Conservation (phyloP, 108 stramenopile species). For the Aurantiochytrium sp. region DNA sequence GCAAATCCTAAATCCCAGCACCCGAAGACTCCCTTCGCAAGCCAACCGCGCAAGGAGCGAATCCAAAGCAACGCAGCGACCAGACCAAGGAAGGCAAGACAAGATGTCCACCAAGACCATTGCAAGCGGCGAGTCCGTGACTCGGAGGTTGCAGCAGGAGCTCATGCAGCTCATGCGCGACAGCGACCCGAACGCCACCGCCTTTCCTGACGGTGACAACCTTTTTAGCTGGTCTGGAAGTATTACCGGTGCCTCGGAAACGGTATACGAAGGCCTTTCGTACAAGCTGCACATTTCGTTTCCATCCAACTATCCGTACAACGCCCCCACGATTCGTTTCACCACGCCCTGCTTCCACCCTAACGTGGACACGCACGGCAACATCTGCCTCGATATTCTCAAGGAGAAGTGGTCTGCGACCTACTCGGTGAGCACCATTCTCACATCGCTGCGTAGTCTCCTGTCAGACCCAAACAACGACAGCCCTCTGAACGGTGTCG, state of each 20-base stretch:
- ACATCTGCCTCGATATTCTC: slow-evolving; percentile 87
- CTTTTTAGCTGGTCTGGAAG: slow-evolving; percentile 53
- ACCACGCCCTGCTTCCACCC: slow-evolving; percentile 98
- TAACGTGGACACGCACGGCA: slow-evolving; percentile 64
- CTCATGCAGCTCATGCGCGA: slow-evolving; percentile 44
- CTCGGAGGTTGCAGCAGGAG: slow-evolving; percentile 49
- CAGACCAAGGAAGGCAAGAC: background rate
- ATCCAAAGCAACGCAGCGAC: background rate
- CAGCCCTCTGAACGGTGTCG: slow-evolving; percentile 88
- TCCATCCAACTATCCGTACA: slow-evolving; percentile 86
- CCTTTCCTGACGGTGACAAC: slow-evolving; percentile 55
- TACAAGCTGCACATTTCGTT: slow-evolving; percentile 55
- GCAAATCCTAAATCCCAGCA: no score
- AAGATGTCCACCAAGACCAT: background rate
- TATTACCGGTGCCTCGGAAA: slow-evolving; percentile 42
- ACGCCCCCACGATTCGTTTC: slow-evolving; percentile 91
- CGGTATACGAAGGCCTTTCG: slow-evolving; percentile 51
- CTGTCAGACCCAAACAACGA: slow-evolving; percentile 98
- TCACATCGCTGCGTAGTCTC: slow-evolving; percentile 94
- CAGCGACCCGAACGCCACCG: slow-evolving; percentile 39
- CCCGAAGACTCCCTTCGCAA: no score
- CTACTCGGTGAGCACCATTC: slow-evolving; percentile 95
- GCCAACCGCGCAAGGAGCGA: background rate
- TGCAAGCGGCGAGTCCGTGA: slow-evolving; percentile 23
- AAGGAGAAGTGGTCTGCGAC: slow-evolving; percentile 99